phyloP scores from a whole-genome alignment of 2,329 filamentous ascomycete species.

The Beauveria sp. region DNA sequence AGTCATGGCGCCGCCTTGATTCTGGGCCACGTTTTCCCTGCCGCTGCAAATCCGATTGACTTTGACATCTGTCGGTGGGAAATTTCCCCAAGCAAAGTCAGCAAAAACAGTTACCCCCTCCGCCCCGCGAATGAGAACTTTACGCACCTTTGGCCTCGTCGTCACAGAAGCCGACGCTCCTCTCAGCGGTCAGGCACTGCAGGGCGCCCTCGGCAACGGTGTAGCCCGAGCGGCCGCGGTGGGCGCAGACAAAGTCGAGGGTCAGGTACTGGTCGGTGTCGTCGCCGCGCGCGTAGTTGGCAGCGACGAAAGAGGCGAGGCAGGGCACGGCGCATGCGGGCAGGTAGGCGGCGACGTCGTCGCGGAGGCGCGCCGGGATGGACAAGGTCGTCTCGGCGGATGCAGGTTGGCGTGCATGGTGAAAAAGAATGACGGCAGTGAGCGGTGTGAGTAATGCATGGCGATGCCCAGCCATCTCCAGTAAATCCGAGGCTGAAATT shows the following conservation, averaged over 20 bases:
- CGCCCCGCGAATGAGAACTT: not conserved
- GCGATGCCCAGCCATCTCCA: constrained; percentile 31
- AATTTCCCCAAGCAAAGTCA: no score
- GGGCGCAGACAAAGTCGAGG: constrained; percentile 56
- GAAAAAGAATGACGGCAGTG: constrained; percentile 11
- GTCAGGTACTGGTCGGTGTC: constrained; percentile 43
- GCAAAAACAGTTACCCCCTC: no score
- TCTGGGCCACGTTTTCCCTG: constrained; percentile 40
- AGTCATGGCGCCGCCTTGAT: constrained; percentile 50
- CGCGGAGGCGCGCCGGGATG: constrained; percentile 20
- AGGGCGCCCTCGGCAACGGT: constrained; percentile 66
- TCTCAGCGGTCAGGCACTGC: constrained; percentile 55
- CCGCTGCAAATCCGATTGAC: constrained; percentile 53
- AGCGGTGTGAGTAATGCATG: not conserved
- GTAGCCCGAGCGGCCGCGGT: constrained; percentile 50
- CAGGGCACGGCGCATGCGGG: constrained; percentile 54
- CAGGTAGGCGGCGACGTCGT: constrained; percentile 36
- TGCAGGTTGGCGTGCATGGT: not conserved
- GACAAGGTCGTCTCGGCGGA: constrained; percentile 13
- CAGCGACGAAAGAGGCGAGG: constrained; percentile 53
- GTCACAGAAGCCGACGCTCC: constrained; percentile 42
- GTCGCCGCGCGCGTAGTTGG: constrained; percentile 42
- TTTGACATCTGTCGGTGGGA: constrained; percentile 24
- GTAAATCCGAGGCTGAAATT: not conserved
- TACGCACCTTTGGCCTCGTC: constrained; percentile 28